Percentiles rank a stretch among this genome's conserved stretches.
Evolutionary conservation across 352 stramenopile genomes (phyloP).

Genomic region (Phytopythium boreale): DNA sequence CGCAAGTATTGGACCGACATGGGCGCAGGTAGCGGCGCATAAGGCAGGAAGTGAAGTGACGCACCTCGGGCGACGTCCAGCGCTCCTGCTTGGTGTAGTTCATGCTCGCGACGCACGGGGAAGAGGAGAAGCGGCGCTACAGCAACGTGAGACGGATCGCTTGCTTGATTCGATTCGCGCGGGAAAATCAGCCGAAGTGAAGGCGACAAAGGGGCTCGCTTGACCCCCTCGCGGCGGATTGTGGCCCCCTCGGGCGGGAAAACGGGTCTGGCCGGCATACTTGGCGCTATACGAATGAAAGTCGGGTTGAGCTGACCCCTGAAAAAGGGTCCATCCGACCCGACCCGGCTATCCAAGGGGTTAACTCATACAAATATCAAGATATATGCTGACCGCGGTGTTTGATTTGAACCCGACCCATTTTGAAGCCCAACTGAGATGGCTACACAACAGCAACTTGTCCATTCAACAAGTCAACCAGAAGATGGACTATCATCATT

Average conservation of each 20-base stretch:
- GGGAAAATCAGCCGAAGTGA: background rate
- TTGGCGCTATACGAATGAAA: background rate
- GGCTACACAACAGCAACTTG: constrained; percentile 1
- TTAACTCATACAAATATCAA: background rate
- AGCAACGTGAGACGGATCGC: background rate
- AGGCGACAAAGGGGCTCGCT: background rate
- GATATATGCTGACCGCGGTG: background rate
- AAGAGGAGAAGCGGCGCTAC: background rate
- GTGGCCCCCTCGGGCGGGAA: background rate
- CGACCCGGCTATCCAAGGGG: background rate
- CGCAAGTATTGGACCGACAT: background rate
- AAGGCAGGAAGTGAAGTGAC: background rate
- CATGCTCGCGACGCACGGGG: background rate
- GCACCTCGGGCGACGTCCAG: constrained; percentile 13
- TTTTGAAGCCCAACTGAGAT: background rate
- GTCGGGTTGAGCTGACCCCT: background rate
- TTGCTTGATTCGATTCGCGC: background rate
- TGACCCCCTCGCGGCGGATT: background rate
- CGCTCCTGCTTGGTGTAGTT: constrained; percentile 15
- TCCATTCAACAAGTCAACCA: too few relatives aligned
- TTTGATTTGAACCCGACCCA: background rate
- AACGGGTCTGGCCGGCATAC: background rate
- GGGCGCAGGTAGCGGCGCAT: background rate
- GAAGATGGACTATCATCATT: too few relatives aligned
- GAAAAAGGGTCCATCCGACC: background rate